Conservation (phyloP, 2,329 filamentous ascomycete species). For the Malbranchea zuffiana region DNA sequence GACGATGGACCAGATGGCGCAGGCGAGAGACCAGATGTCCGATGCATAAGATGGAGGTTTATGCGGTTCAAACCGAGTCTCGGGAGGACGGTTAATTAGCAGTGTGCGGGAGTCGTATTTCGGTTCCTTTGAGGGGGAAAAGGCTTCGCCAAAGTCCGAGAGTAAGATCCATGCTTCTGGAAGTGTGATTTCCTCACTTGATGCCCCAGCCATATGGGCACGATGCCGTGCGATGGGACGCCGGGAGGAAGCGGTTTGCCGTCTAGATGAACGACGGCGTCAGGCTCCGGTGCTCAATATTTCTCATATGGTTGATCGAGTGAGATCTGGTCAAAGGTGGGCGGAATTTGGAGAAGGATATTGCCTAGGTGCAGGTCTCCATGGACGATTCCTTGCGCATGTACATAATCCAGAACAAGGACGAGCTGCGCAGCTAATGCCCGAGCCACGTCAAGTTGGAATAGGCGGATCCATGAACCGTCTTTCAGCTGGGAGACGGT, state of each 20-base stretch:
- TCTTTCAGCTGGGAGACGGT: slow-evolving; percentile 17
- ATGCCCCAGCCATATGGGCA: slow-evolving; percentile 19
- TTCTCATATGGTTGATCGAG: slow-evolving; percentile 19
- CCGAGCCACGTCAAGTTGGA: slow-evolving; percentile 12
- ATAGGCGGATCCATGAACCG: slow-evolving; percentile 13
- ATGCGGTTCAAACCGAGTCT: slow-evolving; percentile 6
- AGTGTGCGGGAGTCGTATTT: too few relatives aligned
- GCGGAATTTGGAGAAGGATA: slow-evolving; percentile 17
- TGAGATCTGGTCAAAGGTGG: slow-evolving; percentile 16
- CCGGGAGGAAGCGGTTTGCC: slow-evolving; percentile 13
- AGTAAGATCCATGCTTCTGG: slow-evolving; percentile 19
- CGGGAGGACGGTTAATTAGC: too few relatives aligned
- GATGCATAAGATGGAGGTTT: slow-evolving; percentile 7
- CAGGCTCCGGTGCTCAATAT: slow-evolving; percentile 17
- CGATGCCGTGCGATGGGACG: slow-evolving; percentile 17
- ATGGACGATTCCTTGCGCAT: slow-evolving; percentile 19
- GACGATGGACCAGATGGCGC: slow-evolving; percentile 25
- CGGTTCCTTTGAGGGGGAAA: too few relatives aligned
- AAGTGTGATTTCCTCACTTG: too few relatives aligned
- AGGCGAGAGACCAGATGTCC: slow-evolving; percentile 25
- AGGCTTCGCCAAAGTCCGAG: slow-evolving; percentile 23
- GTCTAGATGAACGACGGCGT: slow-evolving; percentile 18
- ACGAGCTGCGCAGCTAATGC: slow-evolving; percentile 18
- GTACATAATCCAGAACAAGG: slow-evolving; percentile 18
- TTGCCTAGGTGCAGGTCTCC: slow-evolving; percentile 22